These are phyloP conservation scores for Arxiozyma telluris DNA, from an alignment of 1,139 yeast species.

Conservation along the genomic window DNA sequence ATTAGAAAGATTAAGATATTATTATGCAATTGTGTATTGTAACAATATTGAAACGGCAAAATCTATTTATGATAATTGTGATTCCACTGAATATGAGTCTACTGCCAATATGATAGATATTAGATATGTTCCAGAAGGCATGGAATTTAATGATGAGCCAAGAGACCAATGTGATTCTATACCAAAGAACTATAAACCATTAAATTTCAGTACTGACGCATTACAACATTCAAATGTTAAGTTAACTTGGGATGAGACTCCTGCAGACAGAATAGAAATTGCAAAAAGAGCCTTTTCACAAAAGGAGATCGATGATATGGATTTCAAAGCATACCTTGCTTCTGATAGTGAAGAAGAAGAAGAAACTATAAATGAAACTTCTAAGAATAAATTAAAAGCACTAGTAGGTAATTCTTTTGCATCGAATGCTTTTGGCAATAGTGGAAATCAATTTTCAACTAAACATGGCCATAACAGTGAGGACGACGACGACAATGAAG, in stretches of 20 bases:
- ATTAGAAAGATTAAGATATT: constrained; percentile 77
- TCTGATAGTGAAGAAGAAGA: constrained; percentile 65
- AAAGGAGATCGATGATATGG: constrained; percentile 92
- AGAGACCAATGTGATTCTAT: constrained; percentile 62
- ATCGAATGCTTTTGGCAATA: constrained; percentile 8
- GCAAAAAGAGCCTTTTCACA: constrained; percentile 78
- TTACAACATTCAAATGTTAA: constrained; percentile 89
- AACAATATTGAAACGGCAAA: constrained; percentile 66
- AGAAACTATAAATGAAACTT: constrained; percentile 34
- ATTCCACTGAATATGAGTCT: constrained; percentile 92
- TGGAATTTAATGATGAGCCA: constrained; percentile 72
- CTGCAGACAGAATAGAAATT: constrained; percentile 74
- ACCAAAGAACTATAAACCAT: constrained; percentile 76
- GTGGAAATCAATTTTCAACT: background rate
- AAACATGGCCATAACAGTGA: constrained; percentile 18
- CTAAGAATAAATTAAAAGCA: constrained; percentile 56
- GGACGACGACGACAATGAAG: constrained; percentile 46
- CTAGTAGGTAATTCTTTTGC: constrained; percentile 45
- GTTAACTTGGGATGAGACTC: constrained; percentile 97
- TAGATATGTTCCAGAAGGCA: constrained; percentile 85
- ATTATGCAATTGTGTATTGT: constrained; percentile 86
- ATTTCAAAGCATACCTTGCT: constrained; percentile 89
- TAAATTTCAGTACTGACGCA: constrained; percentile 82
- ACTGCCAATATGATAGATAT: constrained; percentile 92
- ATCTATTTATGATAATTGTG: constrained; percentile 74